Percentiles rank a stretch among this genome's conserved stretches.
phyloP scores from a whole-genome alignment of 2,329 filamentous ascomycete species.

The Fusarium fracticaudum region DNA sequence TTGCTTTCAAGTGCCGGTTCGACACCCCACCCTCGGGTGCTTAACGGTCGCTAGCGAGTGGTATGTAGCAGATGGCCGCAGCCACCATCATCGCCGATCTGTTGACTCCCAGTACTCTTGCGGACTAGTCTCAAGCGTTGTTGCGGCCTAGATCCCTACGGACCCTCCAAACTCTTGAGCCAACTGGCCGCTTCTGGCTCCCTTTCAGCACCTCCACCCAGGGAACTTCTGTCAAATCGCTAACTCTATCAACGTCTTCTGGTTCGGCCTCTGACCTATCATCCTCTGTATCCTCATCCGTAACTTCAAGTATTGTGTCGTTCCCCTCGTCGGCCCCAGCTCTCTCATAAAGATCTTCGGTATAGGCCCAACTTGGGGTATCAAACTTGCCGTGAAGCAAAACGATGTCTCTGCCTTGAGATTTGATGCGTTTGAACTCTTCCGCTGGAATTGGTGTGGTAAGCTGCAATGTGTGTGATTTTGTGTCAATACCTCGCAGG shows the following conservation, averaged over 20 bases:
- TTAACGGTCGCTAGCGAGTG: slow-evolving; percentile 15
- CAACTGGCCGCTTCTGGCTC: slow-evolving; percentile 64
- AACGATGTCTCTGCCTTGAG: slow-evolving; percentile 61
- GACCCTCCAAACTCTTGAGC: slow-evolving; percentile 71
- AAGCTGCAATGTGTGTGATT: slow-evolving; percentile 66
- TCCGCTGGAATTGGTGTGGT: slow-evolving; percentile 66
- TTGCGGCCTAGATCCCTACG: slow-evolving; percentile 67
- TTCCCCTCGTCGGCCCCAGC: slow-evolving; percentile 45
- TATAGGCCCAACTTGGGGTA: slow-evolving; percentile 74
- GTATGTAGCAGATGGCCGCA: background rate
- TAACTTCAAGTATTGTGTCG: slow-evolving; percentile 44
- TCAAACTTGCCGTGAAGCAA: slow-evolving; percentile 76
- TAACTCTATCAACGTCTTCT: slow-evolving; percentile 33
- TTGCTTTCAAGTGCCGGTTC: slow-evolving; percentile 13
- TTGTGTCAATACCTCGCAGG: slow-evolving; percentile 73
- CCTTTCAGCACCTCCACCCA: slow-evolving; percentile 69
- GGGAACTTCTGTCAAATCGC: slow-evolving; percentile 52
- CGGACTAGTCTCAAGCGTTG: slow-evolving; percentile 40
- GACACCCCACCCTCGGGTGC: slow-evolving; percentile 5
- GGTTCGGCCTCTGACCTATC: slow-evolving; percentile 46
- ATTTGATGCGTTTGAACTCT: slow-evolving; percentile 52
- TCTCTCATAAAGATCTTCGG: slow-evolving; percentile 65
- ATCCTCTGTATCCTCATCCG: slow-evolving; percentile 49
- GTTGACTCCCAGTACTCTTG: background rate
- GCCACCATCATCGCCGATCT: slow-evolving; percentile 12